Evolutionary conservation across 176 grass and related monocot species (phyloP).

Genomic region (Phoenix roebelenii): DNA sequence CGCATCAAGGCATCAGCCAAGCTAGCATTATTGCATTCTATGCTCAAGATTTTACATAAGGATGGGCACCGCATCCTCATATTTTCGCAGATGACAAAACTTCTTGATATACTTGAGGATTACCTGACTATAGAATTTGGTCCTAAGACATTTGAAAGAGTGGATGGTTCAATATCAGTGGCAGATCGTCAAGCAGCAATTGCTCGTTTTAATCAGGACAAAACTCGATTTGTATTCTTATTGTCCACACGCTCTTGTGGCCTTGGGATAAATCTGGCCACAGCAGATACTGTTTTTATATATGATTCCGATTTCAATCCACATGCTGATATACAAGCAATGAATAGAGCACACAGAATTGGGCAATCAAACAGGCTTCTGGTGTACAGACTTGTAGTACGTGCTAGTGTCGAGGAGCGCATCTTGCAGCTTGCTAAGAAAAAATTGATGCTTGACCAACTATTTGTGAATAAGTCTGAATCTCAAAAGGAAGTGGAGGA

Average conservation of each 20-base stretch:
- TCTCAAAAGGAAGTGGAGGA: slow-evolving; percentile 98
- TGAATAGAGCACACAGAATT: slow-evolving; percentile 99
- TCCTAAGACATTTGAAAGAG: slow-evolving; percentile 82
- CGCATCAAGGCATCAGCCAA: slow-evolving; percentile 98
- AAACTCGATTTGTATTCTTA: slow-evolving; percentile 96
- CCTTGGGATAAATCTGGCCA: slow-evolving; percentile 97
- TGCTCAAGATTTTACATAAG: slow-evolving; percentile 78
- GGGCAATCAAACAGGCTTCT: slow-evolving; percentile 94
- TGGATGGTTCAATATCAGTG: slow-evolving; percentile 92
- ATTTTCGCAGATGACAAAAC: slow-evolving; percentile 99
- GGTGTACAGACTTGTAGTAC: slow-evolving; percentile 96
- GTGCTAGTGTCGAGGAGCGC: slow-evolving; percentile 94
- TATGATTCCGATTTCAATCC: slow-evolving; percentile 99
- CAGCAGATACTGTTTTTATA: slow-evolving; percentile 96
- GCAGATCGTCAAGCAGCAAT: slow-evolving; percentile 81
- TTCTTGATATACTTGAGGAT: slow-evolving; percentile 99
- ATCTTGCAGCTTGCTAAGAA: slow-evolving; percentile 98
- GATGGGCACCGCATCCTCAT: slow-evolving; percentile 94
- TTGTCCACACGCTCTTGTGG: slow-evolving; percentile 95
- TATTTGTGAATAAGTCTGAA: slow-evolving; percentile 98
- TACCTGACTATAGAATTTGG: slow-evolving; percentile 79
- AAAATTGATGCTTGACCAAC: slow-evolving; percentile 98
- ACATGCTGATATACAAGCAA: slow-evolving; percentile 99
- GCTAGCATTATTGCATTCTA: slow-evolving; percentile 72
- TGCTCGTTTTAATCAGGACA: slow-evolving; percentile 94